phyloP scores from a whole-genome alignment of 2,329 filamentous ascomycete genomes.

The Sclerotinia glacialis region DNA sequence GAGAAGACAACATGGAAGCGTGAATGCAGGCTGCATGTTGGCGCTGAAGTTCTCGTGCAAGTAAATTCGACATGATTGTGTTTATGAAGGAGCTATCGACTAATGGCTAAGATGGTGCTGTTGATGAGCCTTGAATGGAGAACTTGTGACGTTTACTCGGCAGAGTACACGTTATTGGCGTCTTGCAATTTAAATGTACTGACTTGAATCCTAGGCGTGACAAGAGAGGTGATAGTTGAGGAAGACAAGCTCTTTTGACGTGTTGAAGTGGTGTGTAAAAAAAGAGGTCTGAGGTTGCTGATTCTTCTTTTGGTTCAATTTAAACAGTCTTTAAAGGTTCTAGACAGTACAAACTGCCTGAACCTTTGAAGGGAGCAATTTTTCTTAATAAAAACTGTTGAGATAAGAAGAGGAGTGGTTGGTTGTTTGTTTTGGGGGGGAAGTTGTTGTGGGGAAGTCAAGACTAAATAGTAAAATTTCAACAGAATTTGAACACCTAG shows the following conservation, averaged over 20 bases:
- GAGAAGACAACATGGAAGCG: background rate
- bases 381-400: background rate
- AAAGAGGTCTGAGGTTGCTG: background rate
- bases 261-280: background rate
- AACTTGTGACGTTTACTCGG: background rate
- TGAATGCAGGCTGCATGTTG: fast-evolving
- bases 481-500: background rate
- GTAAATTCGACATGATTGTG: background rate
- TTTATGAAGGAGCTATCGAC: background rate
- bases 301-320: background rate
- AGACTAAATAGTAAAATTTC: background rate
- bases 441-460: background rate
- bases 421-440: background rate
- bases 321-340: background rate
- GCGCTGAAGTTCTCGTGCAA: background rate
- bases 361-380: background rate
- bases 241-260: too few relatives aligned
- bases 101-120: too few relatives aligned
- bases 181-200: background rate
- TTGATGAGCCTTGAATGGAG: background rate
- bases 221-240: background rate
- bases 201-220: background rate
- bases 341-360: background rate
- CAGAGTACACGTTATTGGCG: background rate
- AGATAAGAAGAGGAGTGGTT: background rate